Conservation (phyloP, 495 filamentous ascomycete species). For the Hypoxylon fuscum region DNA sequence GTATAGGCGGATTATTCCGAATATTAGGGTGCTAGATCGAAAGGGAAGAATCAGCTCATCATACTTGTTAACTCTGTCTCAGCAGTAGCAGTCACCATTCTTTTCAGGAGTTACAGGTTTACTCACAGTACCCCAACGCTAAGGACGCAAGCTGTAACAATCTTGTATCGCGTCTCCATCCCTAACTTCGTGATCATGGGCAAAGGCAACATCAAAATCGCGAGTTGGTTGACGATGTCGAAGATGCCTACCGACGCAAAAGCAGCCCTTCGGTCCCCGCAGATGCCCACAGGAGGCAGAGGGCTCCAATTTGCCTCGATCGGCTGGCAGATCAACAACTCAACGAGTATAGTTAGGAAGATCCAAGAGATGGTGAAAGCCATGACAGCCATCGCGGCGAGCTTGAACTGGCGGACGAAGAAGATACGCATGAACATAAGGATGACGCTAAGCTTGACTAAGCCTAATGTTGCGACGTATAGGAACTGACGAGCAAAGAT, state of each 20-base stretch:
- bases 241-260: conserved; percentile 23
- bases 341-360: conserved; percentile 18
- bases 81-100: not conserved
- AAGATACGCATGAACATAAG: conserved; percentile 37
- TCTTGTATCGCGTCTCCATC: conserved; percentile 44
- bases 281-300: not conserved
- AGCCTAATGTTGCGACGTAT: conserved; percentile 24
- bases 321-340: conserved; percentile 28
- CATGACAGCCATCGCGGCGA: conserved; percentile 13
- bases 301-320: conserved; percentile 26
- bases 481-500: conserved; percentile 32
- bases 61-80: not conserved
- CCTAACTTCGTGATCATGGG: conserved; percentile 48
- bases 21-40: conserved; percentile 20
- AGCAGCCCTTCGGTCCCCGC: conserved; percentile 22
- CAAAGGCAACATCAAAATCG: conserved; percentile 49
- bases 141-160: conserved; percentile 46
- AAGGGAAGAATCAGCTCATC: conserved; percentile 7
- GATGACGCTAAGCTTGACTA: conserved; percentile 37
- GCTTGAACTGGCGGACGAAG: conserved; percentile 16
- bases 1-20: conserved; percentile 25
- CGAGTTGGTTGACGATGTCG: conserved; percentile 46
- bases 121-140: conserved; percentile 50
- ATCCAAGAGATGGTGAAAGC: conserved; percentile 30
- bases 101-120: not conserved